Percentiles rank a stretch among this genome's conserved stretches.
Conservation (phyloP, 441 rosid genomes). For the Flueggea neowawraea region DNA sequence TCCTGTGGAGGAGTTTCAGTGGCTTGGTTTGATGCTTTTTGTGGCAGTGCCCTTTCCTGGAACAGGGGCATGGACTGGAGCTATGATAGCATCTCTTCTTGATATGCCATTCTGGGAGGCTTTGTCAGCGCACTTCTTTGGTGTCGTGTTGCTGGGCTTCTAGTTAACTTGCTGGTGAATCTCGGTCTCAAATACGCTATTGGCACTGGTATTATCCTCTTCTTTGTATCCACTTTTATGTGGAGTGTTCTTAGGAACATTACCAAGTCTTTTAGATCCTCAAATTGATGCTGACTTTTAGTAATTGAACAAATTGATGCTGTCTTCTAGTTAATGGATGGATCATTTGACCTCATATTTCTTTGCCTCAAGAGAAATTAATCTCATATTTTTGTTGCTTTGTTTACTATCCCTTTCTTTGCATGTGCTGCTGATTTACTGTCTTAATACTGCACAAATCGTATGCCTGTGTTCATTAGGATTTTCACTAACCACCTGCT, state of each 20-base stretch:
- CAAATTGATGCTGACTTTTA: slow-evolving; percentile 18
- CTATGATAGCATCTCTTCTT: slow-evolving; percentile 80
- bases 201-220: slow-evolving; percentile 59
- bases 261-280: slow-evolving; percentile 39
- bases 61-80: slow-evolving; percentile 98
- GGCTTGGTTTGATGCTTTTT: slow-evolving; percentile 95
- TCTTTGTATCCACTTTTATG: slow-evolving; percentile 74
- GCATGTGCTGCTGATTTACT: not conserved
- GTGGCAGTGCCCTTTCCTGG: slow-evolving; percentile 98
- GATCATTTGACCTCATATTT: not conserved
- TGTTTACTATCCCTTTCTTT: not conserved
- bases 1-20: slow-evolving; percentile 85
- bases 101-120: slow-evolving; percentile 93
- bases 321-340: not conserved
- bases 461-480: no score
- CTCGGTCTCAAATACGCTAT: slow-evolving; percentile 80
- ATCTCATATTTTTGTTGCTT: not conserved
- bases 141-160: slow-evolving; percentile 84
- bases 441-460: no score
- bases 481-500: no score
- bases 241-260: slow-evolving; percentile 69
- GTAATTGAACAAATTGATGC: no score
- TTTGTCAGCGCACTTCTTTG: slow-evolving; percentile 72
- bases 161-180: slow-evolving; percentile 80
- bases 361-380: not conserved